These are phyloP conservation scores for Solanum hybrid DNA, from an alignment of 305 asterid genomes.

Conservation along the genomic window DNA sequence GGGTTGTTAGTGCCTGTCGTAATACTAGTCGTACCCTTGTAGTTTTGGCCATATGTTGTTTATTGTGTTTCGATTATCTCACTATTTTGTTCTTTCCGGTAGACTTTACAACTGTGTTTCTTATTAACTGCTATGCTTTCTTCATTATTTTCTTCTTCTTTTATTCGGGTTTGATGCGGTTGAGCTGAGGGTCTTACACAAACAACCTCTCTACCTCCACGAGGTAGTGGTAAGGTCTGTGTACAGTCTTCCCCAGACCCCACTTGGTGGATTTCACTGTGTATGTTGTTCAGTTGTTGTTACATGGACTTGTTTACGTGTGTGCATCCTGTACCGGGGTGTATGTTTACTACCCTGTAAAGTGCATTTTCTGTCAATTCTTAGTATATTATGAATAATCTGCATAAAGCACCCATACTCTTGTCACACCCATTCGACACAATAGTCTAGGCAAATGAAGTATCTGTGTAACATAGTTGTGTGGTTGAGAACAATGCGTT, in stretches of 20 bases:
- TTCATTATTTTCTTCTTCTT: background rate
- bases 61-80: background rate
- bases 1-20: background rate
- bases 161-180: background rate
- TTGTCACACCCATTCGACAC: background rate
- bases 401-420: background rate
- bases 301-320: background rate
- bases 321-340: background rate
- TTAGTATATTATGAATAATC: background rate
- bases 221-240: background rate
- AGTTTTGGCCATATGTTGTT: background rate
- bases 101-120: background rate
- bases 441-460: background rate
- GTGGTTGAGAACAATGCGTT: background rate
- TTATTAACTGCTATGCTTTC: background rate
- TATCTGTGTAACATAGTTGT: background rate
- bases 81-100: background rate
- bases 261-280: background rate
- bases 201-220: background rate
- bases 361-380: background rate
- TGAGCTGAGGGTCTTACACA: background rate
- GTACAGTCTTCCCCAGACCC: background rate
- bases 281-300: background rate
- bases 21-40: background rate
- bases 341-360: background rate